These are phyloP conservation scores for Cornus kousa DNA, from an alignment of 148 eudicot genomes.

Conservation along the genomic window DNA sequence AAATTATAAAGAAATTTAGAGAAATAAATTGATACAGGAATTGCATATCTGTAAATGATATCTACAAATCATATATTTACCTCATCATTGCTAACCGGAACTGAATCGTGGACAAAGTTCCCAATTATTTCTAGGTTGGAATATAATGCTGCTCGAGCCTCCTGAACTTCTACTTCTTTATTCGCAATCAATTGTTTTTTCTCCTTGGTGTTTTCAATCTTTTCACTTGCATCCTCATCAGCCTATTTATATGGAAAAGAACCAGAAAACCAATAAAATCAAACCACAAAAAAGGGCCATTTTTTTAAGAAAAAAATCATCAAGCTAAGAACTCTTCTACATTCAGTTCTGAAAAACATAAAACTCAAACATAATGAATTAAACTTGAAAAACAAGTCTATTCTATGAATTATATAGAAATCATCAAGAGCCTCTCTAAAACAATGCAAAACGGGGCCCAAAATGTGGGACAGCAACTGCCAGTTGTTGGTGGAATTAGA, in stretches of 20 bases:
- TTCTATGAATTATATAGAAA: no score
- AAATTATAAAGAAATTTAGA: slow-evolving; percentile 2
- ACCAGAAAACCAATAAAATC: not conserved
- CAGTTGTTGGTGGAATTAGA: no score
- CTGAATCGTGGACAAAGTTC: slow-evolving; percentile 91
- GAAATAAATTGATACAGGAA: not conserved
- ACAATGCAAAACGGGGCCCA: no score
- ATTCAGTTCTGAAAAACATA: no score
- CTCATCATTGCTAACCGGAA: slow-evolving; percentile 82
- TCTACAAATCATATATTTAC: slow-evolving; percentile 26
- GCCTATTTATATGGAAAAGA: slow-evolving; percentile 30
- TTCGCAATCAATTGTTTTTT: slow-evolving; percentile 46
- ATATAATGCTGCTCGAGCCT: slow-evolving; percentile 49
- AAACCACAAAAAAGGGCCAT: not conserved
- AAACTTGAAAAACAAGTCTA: no score
- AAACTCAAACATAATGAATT: no score
- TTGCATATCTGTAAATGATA: not conserved
- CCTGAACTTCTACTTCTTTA: slow-evolving; percentile 72
- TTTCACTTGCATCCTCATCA: slow-evolving; percentile 60
- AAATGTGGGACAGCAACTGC: no score
- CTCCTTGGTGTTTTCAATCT: slow-evolving; percentile 60
- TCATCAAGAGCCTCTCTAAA: no score
- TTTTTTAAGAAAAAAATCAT: no score
- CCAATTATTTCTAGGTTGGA: slow-evolving; percentile 72
- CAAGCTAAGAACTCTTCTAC: no score